Evolutionary conservation across 106 monocot genomes (phyloP), one percentile per base, ranked within the genome.

Genomic region (Allium sativum): DNA sequence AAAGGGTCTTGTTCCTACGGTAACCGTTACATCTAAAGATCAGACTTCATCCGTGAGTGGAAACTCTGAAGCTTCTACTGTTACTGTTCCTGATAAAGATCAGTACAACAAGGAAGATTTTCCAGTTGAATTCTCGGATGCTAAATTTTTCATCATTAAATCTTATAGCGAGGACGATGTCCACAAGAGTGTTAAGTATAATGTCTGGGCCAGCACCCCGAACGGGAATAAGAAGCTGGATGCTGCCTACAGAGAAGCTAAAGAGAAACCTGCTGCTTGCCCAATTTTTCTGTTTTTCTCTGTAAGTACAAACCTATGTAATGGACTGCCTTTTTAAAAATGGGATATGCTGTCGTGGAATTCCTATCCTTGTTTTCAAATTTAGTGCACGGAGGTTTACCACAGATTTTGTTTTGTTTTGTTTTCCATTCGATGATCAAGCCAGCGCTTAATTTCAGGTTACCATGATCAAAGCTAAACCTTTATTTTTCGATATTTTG

Each of bases 181-280:
- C 58, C 90, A 96, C 62, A 96, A 90, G 77, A 95, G 94, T 59
- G 68, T 95, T 42, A 95, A 95, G 59, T 95, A 95, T 44, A 73
- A 70, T 65, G 83, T 90, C 16, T 95, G 94, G 94, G 79, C 94
- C 6, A 95, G 94, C 70, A 95, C 94, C 9, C 86, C 83, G 8
- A 84, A 84, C 75, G 94, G 94, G 6, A 95, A 95, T 73, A 95
- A 95, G 77, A 95, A 90, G 70, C 79, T 96, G 62, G 95, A 96
- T 84, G 79, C 81, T 84, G 95, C 73, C 12, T 96, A 79, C 56
- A 65, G 72, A 54, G 90, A 90, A 68, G 83, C 90, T 7, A 68
- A 82, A 70, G 78, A 71, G 42, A 87, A 79, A 56, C 48, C 65
- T 44, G 65, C 57, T 50, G 74, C 58, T 9, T 87, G 90, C 45